These are phyloP conservation scores for Fonsecaea monophora DNA, from an alignment of 2,329 filamentous ascomycete genomes.

Conservation along the genomic window DNA sequence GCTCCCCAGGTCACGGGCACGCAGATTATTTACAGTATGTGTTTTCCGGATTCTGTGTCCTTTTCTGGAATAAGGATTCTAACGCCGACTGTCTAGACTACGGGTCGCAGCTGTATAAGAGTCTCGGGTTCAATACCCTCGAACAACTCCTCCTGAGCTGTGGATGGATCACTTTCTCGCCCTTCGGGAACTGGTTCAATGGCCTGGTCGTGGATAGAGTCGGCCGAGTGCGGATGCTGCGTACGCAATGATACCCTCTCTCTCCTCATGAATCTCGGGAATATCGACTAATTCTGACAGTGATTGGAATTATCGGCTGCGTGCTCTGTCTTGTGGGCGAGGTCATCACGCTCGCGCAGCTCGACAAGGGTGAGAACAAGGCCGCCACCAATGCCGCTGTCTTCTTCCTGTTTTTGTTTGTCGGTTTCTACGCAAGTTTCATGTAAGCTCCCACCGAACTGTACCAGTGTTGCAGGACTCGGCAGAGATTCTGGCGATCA, in stretches of 20 bases:
- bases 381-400: slow-evolving; percentile 54
- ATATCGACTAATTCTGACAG: slow-evolving; percentile 19
- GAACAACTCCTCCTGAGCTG: slow-evolving; percentile 23
- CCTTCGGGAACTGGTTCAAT: slow-evolving; percentile 35
- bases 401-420: slow-evolving; percentile 51
- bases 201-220: slow-evolving; percentile 47
- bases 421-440: slow-evolving; percentile 48
- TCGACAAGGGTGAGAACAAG: slow-evolving; percentile 53
- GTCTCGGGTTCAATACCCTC: slow-evolving; percentile 22
- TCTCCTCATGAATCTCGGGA: no score
- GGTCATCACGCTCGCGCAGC: slow-evolving; percentile 56
- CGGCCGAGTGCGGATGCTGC: slow-evolving; percentile 40
- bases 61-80: neutral
- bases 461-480: neutral
- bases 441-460: neutral
- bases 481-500: neutral
- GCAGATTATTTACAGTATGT: slow-evolving; percentile 26
- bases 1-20: slow-evolving; percentile 23
- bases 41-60: neutral
- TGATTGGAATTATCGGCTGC: slow-evolving; percentile 47
- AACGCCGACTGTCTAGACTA: slow-evolving; percentile 11
- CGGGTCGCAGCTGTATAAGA: slow-evolving; percentile 25
- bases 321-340: slow-evolving; percentile 44
- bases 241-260: slow-evolving; percentile 27
- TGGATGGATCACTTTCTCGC: slow-evolving; percentile 24